Percentiles rank a stretch among this genome's conserved stretches.
Conservation (phyloP, 2,329 filamentous ascomycete genomes). For the Huntiella savannae region DNA sequence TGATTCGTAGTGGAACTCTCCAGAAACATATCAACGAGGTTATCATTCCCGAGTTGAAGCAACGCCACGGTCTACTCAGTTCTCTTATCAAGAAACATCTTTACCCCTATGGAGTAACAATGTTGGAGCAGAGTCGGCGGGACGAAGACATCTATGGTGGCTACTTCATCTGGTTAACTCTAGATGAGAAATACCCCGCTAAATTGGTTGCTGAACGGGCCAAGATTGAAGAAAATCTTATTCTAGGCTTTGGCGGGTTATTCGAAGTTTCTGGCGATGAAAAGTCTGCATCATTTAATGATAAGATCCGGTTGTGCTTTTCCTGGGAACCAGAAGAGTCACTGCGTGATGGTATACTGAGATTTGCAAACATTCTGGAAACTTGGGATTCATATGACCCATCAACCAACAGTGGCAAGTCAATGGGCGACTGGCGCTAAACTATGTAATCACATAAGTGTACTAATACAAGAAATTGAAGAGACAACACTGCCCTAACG, state of each 20-base stretch:
- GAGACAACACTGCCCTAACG: neutral
- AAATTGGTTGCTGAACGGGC: conserved; percentile 38
- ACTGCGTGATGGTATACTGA: conserved; percentile 46
- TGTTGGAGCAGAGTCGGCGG: conserved; percentile 21
- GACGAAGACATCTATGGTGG: conserved; percentile 45
- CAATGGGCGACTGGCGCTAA: conserved; percentile 7
- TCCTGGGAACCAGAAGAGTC: conserved; percentile 50
- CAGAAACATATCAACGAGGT: conserved; percentile 23
- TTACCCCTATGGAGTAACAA: conserved; percentile 38
- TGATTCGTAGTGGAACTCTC: conserved; percentile 27
- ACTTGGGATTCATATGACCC: conserved; percentile 16
- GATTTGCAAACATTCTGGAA: conserved; percentile 32
- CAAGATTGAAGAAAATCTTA: conserved; percentile 42
- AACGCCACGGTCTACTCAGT: conserved; percentile 32
- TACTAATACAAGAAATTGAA: neutral
- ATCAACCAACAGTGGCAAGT: neutral
- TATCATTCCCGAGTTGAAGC: conserved; percentile 27
- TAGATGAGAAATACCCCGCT: conserved; percentile 33
- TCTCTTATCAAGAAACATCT: conserved; percentile 39
- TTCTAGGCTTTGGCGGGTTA: conserved; percentile 47
- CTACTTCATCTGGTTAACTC: conserved; percentile 66
- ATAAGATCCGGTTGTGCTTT: conserved; percentile 48
- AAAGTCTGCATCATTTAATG: conserved; percentile 32
- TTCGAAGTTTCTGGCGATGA: conserved; percentile 49
- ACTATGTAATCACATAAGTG: neutral